Conservation (phyloP, 129 eudicot species). For the Calendula officinalis region DNA sequence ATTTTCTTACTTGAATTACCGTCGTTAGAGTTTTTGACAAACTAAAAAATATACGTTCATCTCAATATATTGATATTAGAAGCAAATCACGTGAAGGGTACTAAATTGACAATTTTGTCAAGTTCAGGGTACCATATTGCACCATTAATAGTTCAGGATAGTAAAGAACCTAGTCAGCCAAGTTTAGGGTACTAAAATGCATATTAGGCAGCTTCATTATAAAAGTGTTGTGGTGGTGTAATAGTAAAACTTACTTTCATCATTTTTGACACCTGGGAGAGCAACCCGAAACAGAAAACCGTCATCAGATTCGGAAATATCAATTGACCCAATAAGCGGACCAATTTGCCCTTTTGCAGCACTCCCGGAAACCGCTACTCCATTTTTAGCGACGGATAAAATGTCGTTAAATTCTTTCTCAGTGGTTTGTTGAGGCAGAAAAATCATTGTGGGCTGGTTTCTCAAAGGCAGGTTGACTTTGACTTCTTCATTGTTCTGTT, state of each 20-base stretch:
- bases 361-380: conserved; percentile 55
- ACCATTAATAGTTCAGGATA: too few relatives aligned
- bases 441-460: conserved; percentile 52
- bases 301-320: conserved; percentile 61
- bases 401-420: conserved; percentile 51
- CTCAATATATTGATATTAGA: too few relatives aligned
- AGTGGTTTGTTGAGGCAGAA: conserved; percentile 47
- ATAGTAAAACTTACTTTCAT: conserved; percentile 48
- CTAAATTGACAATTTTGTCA: too few relatives aligned
- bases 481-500: background rate
- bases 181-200: too few relatives aligned
- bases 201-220: too few relatives aligned
- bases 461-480: background rate
- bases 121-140: too few relatives aligned
- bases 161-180: too few relatives aligned
- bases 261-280: conserved; percentile 76
- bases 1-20: too few relatives aligned
- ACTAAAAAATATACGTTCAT: too few relatives aligned
- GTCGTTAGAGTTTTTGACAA: too few relatives aligned
- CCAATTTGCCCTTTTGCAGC: conserved; percentile 59
- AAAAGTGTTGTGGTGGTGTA: too few relatives aligned
- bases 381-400: conserved; percentile 37
- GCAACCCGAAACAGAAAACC: conserved; percentile 63
- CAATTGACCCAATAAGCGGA: conserved; percentile 49
- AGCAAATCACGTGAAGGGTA: too few relatives aligned